phyloP scores from a whole-genome alignment of 2,329 filamentous ascomycete genomes.

The Trichoderma guizhouense region DNA sequence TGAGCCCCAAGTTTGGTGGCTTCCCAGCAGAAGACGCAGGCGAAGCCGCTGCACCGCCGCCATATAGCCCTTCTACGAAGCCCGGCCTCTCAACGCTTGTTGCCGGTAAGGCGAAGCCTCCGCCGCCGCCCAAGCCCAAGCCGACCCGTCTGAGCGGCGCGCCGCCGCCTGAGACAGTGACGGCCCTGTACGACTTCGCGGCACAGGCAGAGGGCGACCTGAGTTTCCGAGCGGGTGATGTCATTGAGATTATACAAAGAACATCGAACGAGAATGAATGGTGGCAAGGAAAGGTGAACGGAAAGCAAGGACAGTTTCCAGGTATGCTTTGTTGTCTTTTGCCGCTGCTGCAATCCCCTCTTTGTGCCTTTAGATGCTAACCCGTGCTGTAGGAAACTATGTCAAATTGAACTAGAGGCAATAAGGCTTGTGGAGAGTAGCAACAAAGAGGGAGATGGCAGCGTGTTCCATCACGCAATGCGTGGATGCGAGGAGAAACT shows the following conservation, averaged over 20 bases:
- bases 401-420: slow-evolving; percentile 15
- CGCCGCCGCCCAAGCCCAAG: slow-evolving; percentile 72
- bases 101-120: slow-evolving; percentile 62
- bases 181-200: slow-evolving; percentile 92
- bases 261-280: slow-evolving; percentile 95
- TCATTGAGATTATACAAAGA: slow-evolving; percentile 78
- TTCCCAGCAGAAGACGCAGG: slow-evolving; percentile 45
- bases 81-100: slow-evolving; percentile 39
- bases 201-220: slow-evolving; percentile 93
- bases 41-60: slow-evolving; percentile 58
- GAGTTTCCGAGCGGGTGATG: slow-evolving; percentile 82
- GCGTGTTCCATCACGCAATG: too few relatives aligned
- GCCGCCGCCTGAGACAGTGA: slow-evolving; percentile 71
- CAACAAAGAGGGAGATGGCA: not conserved
- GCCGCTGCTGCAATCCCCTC: not conserved
- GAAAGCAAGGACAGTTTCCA: slow-evolving; percentile 87
- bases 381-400: slow-evolving; percentile 11
- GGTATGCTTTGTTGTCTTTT: slow-evolving; percentile 51
- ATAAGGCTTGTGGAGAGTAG: not conserved
- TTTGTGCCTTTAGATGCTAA: not conserved
- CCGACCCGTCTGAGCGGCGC: slow-evolving; percentile 67
- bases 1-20: slow-evolving; percentile 34
- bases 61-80: slow-evolving; percentile 53
- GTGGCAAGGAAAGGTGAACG: slow-evolving; percentile 83
- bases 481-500: not conserved